Percentiles rank a stretch among this genome's conserved stretches.
Conservation (phyloP, 2,329 filamentous ascomycete species). For the Alternaria brassicicola region DNA sequence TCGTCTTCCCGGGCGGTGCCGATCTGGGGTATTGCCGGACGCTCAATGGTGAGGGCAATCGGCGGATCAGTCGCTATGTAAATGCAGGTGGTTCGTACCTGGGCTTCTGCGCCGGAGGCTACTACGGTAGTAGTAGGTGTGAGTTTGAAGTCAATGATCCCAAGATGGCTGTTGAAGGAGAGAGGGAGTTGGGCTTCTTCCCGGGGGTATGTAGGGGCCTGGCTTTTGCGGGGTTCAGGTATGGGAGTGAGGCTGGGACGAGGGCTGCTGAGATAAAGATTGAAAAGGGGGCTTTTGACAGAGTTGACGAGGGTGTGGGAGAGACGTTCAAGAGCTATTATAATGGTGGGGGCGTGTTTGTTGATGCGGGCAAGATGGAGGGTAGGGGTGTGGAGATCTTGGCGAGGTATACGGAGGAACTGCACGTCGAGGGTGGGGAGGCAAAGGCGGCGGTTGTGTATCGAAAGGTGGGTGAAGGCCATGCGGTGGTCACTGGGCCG, state of each 20-base stretch:
- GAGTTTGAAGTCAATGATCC: slow-evolving; percentile 91
- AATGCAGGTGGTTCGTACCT: slow-evolving; percentile 84
- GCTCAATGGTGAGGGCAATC: slow-evolving; percentile 87
- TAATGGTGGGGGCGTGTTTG: slow-evolving; percentile 93
- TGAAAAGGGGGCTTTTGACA: slow-evolving; percentile 63
- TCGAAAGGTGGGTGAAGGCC: slow-evolving; percentile 80
- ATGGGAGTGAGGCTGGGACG: slow-evolving; percentile 85
- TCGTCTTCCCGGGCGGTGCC: slow-evolving; percentile 93
- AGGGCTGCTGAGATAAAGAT: slow-evolving; percentile 72
- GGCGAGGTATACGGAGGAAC: slow-evolving; percentile 75
- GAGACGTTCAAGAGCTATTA: slow-evolving; percentile 79
- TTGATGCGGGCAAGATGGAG: slow-evolving; percentile 70
- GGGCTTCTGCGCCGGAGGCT: slow-evolving; percentile 92
- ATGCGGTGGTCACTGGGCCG: slow-evolving; percentile 79
- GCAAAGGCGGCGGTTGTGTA: slow-evolving; percentile 81
- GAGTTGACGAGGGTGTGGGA: slow-evolving; percentile 57
- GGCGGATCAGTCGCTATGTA: slow-evolving; percentile 82
- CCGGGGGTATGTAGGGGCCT: slow-evolving; percentile 84
- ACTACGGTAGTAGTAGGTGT: slow-evolving; percentile 80
- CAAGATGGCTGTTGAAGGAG: slow-evolving; percentile 81
- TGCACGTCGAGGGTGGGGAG: slow-evolving; percentile 77
- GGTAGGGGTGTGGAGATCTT: slow-evolving; percentile 76
- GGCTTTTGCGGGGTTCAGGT: slow-evolving; percentile 88
- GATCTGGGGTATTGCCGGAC: slow-evolving; percentile 88
- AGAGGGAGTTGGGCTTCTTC: slow-evolving; percentile 85